phyloP scores from a whole-genome alignment of 148 eudicot species.

The Arctostaphylos glauca region DNA sequence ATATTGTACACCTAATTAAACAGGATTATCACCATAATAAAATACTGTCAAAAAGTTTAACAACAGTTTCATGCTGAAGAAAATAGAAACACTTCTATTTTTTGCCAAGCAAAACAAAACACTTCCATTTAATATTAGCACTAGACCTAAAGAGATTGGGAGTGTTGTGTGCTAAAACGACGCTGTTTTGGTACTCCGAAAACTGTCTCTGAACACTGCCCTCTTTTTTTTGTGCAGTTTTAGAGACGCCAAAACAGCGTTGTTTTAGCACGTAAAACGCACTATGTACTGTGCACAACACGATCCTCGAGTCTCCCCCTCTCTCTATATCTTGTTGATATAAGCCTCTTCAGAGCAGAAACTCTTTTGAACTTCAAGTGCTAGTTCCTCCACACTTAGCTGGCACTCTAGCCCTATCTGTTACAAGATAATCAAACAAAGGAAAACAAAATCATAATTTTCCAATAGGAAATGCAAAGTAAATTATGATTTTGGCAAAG shows the following conservation, averaged over 20 bases:
- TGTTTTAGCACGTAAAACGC: too few relatives aligned
- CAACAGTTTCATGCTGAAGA: background rate
- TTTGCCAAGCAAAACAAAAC: background rate
- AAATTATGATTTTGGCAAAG: background rate
- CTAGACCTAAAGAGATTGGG: too few relatives aligned
- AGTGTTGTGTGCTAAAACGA: too few relatives aligned
- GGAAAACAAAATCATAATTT: background rate
- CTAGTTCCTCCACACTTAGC: constrained; percentile 54
- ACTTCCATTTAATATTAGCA: too few relatives aligned
- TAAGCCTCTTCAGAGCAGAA: constrained; percentile 25
- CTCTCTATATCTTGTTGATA: constrained; percentile 13
- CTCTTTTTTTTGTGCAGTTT: too few relatives aligned
- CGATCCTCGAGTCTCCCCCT: too few relatives aligned
- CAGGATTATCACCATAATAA: too few relatives aligned
- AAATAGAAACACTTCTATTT: background rate
- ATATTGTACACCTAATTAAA: too few relatives aligned
- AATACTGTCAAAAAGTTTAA: background rate
- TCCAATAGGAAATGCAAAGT: background rate
- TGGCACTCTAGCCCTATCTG: constrained; percentile 61
- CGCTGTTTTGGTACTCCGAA: too few relatives aligned
- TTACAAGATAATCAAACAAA: background rate
- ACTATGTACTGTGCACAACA: too few relatives aligned
- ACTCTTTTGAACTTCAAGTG: constrained; percentile 51
- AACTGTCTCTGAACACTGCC: too few relatives aligned
- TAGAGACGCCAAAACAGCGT: too few relatives aligned